Conservation (phyloP, 352 stramenopile genomes). For the Globisporangium alternatum region DNA sequence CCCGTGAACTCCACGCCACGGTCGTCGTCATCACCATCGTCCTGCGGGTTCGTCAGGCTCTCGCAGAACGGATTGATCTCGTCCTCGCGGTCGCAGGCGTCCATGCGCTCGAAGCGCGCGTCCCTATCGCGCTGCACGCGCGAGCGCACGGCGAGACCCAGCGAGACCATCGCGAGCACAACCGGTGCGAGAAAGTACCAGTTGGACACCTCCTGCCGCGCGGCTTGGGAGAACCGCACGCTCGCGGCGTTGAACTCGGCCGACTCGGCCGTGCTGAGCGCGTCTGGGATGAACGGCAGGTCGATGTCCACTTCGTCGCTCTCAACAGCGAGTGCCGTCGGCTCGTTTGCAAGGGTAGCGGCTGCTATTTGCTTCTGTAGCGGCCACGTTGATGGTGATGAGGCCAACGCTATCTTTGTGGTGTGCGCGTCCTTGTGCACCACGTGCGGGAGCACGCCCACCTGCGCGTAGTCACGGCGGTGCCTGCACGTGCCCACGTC, state of each 20-base stretch:
- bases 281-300: conserved; percentile 19
- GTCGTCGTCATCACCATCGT: conserved; percentile 21
- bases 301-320: background rate
- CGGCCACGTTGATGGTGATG: background rate
- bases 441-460: background rate
- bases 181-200: conserved; percentile 47
- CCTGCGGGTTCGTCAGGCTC: conserved; percentile 17
- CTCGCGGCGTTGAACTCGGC: conserved; percentile 9
- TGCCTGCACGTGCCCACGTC: conserved; percentile 26
- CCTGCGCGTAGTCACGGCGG: conserved; percentile 1
- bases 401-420: conserved; percentile 8
- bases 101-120: conserved; percentile 34
- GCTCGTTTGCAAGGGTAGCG: background rate
- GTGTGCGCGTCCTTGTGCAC: background rate
- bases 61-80: conserved; percentile 79
- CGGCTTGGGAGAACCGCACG: background rate
- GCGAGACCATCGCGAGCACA: conserved; percentile 35
- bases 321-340: background rate
- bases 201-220: conserved; percentile 28
- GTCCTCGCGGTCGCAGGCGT: conserved; percentile 38
- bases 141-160: conserved; percentile 35
- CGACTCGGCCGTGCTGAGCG: conserved; percentile 17
- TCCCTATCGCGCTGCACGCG: conserved; percentile 5
- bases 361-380: background rate
- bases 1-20: conserved; percentile 33